Conservation (phyloP, 306 rosid genomes). For the Corylus americana region DNA sequence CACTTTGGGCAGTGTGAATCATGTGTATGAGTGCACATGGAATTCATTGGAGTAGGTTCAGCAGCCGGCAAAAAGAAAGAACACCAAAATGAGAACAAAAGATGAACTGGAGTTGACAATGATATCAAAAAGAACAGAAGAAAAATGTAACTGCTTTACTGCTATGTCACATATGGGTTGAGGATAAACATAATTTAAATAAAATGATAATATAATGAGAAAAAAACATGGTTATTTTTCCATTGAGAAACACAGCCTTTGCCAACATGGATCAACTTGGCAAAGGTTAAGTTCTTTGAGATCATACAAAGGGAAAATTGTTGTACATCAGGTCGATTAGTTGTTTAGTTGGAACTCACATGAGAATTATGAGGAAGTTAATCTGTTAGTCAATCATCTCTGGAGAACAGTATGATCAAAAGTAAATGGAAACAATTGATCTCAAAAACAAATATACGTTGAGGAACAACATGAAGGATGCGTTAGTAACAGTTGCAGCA, state of each 20-base stretch:
- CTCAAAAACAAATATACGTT: background rate
- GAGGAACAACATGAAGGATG: conserved; percentile 2
- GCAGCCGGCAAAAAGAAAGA: background rate
- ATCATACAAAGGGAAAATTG: background rate
- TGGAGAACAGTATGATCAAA: background rate
- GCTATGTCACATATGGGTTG: background rate
- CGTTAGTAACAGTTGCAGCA: background rate
- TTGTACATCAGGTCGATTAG: background rate
- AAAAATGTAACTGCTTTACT: background rate
- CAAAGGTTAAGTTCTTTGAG: background rate
- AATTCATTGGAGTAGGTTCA: background rate
- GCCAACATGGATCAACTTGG: background rate
- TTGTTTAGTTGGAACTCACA: background rate
- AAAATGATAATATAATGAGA: background rate
- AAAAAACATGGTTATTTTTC: background rate
- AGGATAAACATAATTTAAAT: background rate
- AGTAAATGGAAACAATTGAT: background rate
- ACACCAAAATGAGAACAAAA: background rate
- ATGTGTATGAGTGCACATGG: background rate
- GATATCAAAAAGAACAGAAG: background rate
- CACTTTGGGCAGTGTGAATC: background rate
- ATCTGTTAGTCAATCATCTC: background rate
- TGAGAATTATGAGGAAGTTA: background rate
- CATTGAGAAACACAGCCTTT: background rate
- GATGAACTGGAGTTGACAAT: background rate